Base-by-base conservation (phyloP, 164 flowering plant species). In the Chimonanthus praecox region DNA sequence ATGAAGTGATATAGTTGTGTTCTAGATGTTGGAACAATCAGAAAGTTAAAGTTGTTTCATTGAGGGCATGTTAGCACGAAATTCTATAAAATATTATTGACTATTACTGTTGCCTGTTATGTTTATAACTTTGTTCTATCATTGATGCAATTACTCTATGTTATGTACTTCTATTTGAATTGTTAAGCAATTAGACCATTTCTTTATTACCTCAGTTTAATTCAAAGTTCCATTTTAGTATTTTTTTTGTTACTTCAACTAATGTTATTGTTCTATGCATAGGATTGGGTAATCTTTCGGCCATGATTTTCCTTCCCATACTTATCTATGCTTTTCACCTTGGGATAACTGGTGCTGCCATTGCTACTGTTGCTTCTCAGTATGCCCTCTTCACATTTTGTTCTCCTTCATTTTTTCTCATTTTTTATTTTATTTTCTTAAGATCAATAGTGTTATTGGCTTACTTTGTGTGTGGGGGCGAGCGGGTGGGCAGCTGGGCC, bases 291-390 rank as follows among this genome's bases (percentile, higher is more conserved):
- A 96, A 89, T 83, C 77, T 90, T 33, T 44, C 80, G 67, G 90
- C 98, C 73, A 83, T 87, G 48, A 65, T 89, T 80, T 79, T 95
- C 77, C 87, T 93, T 82, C 98, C 98, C 44, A 50, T 92, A 7
- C 86, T 92, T 47, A 87, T 90, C 76, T 81, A 89, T 78, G 77
- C 81, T 62, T 84, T 80, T 72, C 77, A 74, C 67, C 72, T 95
- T 80, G 99, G 98, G 71, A 87, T 87, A 47, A 83, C 84, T 81
- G 99, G 99, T 72, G 98, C 99, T 66, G 98, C 98, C 68, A 80
- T 88, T 73, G 85, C 99, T 20, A 92, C 94, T 67, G 95, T 95
- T 72, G 18, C 80, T 8, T 95, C 99, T 47, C 99, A 95, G 98
- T 95, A 88, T 51, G 97, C 86, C 47, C 62, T 75, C 78, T 48